Conservation (phyloP, 768 basidiomycete species). For the Hygrocybe coccinea region DNA sequence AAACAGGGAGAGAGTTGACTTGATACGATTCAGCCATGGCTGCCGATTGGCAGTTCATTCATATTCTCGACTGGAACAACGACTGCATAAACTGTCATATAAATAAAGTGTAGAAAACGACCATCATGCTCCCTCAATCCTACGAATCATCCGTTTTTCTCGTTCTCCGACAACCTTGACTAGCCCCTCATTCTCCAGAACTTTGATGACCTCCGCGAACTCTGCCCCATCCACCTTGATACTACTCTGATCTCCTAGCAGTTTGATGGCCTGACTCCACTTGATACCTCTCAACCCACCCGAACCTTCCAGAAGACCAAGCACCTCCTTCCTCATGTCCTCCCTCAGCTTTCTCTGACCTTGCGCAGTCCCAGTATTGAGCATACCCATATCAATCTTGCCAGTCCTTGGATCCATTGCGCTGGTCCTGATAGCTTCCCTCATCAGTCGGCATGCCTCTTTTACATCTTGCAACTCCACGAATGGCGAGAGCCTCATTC, state of each 20-base stretch:
- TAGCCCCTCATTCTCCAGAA: conserved; percentile 78
- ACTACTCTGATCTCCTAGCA: conserved; percentile 78
- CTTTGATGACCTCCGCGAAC: conserved; percentile 74
- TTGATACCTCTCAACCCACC: conserved; percentile 58
- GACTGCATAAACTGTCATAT: neutral
- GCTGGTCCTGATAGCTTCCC: conserved; percentile 89
- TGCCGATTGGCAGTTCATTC: no score
- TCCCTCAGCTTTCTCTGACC: conserved; percentile 81
- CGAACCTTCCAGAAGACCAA: conserved; percentile 58
- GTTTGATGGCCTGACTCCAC: conserved; percentile 79
- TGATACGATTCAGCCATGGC: no score
- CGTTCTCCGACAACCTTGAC: conserved; percentile 85
- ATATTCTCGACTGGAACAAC: neutral
- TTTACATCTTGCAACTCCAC: conserved; percentile 85
- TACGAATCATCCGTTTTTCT: conserved; percentile 75
- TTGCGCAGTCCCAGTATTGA: conserved; percentile 88
- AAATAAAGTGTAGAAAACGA: neutral
- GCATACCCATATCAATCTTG: conserved; percentile 93
- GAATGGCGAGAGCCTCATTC: conserved; percentile 87
- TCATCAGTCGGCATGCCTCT: conserved; percentile 93
- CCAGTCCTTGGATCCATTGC: conserved; percentile 96
- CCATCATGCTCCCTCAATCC: conserved; percentile 43
- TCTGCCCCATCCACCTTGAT: conserved; percentile 74
- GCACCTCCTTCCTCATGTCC: conserved; percentile 83
- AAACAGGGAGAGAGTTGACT: neutral